Evolutionary conservation across 2,329 filamentous ascomycete species (phyloP).

Genomic region (Phyllosticta citrichinensis): DNA sequence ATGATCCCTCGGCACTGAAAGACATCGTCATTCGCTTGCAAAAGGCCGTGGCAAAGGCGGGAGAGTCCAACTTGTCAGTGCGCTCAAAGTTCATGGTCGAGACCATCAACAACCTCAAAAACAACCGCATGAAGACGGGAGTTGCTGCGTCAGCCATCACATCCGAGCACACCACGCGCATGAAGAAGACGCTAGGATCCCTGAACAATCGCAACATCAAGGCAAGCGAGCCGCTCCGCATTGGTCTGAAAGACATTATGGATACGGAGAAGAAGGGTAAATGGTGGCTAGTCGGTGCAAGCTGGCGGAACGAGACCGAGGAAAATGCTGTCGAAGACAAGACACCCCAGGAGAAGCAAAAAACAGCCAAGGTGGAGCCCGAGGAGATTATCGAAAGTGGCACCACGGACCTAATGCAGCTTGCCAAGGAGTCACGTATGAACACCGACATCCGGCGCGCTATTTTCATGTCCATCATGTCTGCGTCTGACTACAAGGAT

Average conservation of each 20-base stretch:
- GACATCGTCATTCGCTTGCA: constrained; percentile 77
- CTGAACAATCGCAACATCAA: constrained; percentile 61
- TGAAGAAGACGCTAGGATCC: constrained; percentile 78
- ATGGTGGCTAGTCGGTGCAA: constrained; percentile 98
- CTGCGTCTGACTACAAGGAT: constrained; percentile 72
- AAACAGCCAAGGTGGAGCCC: not conserved
- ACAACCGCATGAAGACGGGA: constrained; percentile 76
- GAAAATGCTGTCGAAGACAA: constrained; percentile 28
- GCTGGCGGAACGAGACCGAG: constrained; percentile 50
- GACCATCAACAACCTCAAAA: constrained; percentile 87
- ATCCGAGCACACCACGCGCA: constrained; percentile 73
- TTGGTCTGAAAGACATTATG: constrained; percentile 72
- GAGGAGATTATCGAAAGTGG: constrained; percentile 19
- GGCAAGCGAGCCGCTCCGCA: constrained; percentile 68
- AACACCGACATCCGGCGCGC: constrained; percentile 76
- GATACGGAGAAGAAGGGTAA: constrained; percentile 81
- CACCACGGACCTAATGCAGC: constrained; percentile 54
- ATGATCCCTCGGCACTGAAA: constrained; percentile 80
- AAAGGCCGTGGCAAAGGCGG: constrained; percentile 56
- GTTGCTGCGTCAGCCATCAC: constrained; percentile 60
- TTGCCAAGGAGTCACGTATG: constrained; percentile 76
- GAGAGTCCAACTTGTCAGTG: constrained; percentile 64
- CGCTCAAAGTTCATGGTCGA: constrained; percentile 97
- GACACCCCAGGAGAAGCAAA: constrained; percentile 16
- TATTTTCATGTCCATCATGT: constrained; percentile 90